These are phyloP conservation scores for Glebionis coronaria DNA, from an alignment of 129 eudicot species.

Conservation along the genomic window DNA sequence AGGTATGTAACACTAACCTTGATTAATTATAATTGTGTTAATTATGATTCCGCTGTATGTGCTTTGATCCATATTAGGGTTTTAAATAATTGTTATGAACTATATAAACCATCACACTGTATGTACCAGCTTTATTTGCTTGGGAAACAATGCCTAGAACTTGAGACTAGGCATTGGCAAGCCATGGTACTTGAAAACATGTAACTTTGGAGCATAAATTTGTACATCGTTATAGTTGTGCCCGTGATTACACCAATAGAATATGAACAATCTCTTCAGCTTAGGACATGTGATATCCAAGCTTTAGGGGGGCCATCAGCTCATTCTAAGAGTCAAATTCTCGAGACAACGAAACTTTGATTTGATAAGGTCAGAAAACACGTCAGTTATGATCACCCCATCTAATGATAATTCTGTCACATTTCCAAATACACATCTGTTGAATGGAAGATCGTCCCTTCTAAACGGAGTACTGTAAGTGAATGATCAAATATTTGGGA, in stretches of 20 bases:
- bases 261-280: neutral
- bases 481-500: neutral
- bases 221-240: neutral
- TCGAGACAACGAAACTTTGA: neutral
- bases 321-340: neutral
- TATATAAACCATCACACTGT: no score
- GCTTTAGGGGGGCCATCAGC: neutral
- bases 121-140: neutral
- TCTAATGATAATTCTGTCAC: neutral
- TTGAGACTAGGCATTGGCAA: neutral
- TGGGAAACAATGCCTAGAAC: neutral
- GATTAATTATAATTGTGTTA: no score
- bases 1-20: no score
- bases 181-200: neutral
- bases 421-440: neutral
- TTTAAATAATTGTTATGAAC: no score
- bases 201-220: neutral
- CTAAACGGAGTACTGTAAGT: neutral
- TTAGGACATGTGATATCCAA: conserved; percentile 6
- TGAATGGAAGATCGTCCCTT: neutral
- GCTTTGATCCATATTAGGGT: no score
- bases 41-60: no score
- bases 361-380: neutral
- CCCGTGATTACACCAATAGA: neutral
- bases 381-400: neutral